These are phyloP conservation scores for Termitomyces bulborhizus DNA, from an alignment of 768 basidiomycete species.

Conservation along the genomic window DNA sequence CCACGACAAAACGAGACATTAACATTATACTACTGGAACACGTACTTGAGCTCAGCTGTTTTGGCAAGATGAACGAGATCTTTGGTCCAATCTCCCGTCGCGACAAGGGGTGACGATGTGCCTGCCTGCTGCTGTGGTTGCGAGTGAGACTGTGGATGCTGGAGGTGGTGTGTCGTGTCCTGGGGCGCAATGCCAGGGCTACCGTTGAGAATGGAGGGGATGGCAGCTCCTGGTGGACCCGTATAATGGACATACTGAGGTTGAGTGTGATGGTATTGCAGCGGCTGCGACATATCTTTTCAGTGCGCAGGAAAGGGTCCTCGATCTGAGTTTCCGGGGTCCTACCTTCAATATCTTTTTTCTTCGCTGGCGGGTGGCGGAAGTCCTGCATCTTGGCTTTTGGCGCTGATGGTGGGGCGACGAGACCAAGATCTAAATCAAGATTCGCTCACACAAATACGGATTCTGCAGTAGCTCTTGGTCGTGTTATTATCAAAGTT, in stretches of 20 bases:
- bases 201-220: slow-evolving; percentile 14
- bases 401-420: neutral
- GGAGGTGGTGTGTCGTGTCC: slow-evolving; percentile 21
- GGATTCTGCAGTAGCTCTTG: neutral
- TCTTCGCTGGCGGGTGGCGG: slow-evolving; percentile 8
- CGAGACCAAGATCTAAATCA: too few species aligned
- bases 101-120: slow-evolving; percentile 48
- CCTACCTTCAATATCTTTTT: slow-evolving; percentile 4
- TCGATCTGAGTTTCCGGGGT: slow-evolving; percentile 37
- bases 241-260: slow-evolving; percentile 34
- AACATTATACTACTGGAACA: slow-evolving; percentile 12
- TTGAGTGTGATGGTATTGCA: slow-evolving; percentile 24
- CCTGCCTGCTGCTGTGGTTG: slow-evolving; percentile 24
- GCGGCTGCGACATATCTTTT: slow-evolving; percentile 37
- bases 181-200: slow-evolving; percentile 20
- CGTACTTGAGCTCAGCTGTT: slow-evolving; percentile 84
- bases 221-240: slow-evolving; percentile 19
- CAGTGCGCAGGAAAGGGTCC: slow-evolving; percentile 17
- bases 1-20: neutral
- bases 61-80: slow-evolving; percentile 83
- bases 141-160: slow-evolving; percentile 14
- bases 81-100: slow-evolving; percentile 83
- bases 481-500: too few species aligned
- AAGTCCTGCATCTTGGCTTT: slow-evolving; percentile 4
- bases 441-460: too few species aligned